A percentile compares a stretch with the other conserved stretches of the same genome.
phyloP scores from a whole-genome alignment of 2,329 filamentous ascomycete species.

The Penicillium sp. region DNA sequence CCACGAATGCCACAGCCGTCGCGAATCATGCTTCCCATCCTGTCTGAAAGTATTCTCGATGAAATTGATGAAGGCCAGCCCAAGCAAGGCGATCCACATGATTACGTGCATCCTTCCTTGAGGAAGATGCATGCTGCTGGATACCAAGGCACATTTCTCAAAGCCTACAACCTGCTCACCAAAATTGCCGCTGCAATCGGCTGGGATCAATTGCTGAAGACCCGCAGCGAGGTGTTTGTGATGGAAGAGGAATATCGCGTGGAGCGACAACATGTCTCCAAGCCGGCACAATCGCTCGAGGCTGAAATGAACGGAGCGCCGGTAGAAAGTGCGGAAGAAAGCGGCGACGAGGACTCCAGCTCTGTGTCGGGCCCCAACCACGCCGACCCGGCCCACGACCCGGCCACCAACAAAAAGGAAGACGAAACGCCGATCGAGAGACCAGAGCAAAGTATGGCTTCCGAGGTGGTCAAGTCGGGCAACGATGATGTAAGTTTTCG shows the following conservation, averaged over 20 bases:
- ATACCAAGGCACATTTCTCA: slow-evolving; percentile 92
- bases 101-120: slow-evolving; percentile 81
- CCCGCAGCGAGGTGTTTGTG: slow-evolving; percentile 93
- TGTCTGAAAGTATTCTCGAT: slow-evolving; percentile 83
- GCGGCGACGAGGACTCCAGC: slow-evolving; percentile 23
- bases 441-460: slow-evolving; percentile 70
- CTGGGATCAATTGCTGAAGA: slow-evolving; percentile 93
- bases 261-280: slow-evolving; percentile 58
- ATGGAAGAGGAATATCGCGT: slow-evolving; percentile 98
- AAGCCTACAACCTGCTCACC: slow-evolving; percentile 88
- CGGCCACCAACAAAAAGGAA: slow-evolving; percentile 28
- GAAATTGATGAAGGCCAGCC: slow-evolving; percentile 88
- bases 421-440: slow-evolving; percentile 25
- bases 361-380: slow-evolving; percentile 17
- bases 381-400: slow-evolving; percentile 20
- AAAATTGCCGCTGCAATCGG: slow-evolving; percentile 96
- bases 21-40: slow-evolving; percentile 77
- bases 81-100: slow-evolving; percentile 65
- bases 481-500: slow-evolving; percentile 55
- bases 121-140: slow-evolving; percentile 78
- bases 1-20: slow-evolving; percentile 90
- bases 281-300: slow-evolving; percentile 65
- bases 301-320: slow-evolving; percentile 33
- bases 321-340: slow-evolving; percentile 22
- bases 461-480: slow-evolving; percentile 69